phyloP scores from a whole-genome alignment of 306 rosid species.

The Castanospermum australe region DNA sequence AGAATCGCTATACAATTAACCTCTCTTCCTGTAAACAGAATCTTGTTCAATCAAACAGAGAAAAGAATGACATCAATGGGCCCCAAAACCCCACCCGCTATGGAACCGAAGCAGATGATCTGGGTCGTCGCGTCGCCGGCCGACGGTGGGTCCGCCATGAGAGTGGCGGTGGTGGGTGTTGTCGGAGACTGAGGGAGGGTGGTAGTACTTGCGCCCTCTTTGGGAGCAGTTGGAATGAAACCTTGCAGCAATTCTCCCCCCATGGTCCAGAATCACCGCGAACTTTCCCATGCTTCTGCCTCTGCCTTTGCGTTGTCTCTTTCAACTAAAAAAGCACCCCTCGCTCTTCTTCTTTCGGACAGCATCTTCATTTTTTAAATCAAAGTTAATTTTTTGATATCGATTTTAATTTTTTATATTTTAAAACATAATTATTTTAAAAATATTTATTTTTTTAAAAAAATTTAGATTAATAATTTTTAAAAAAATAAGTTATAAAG shows the following conservation, averaged over 20 bases:
- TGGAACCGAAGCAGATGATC: not conserved
- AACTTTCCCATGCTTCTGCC: slow-evolving; percentile 39
- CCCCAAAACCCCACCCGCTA: slow-evolving; percentile 13
- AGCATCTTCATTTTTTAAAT: too few species aligned
- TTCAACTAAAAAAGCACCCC: too few species aligned
- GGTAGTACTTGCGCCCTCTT: slow-evolving; percentile 59
- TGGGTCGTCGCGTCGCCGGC: not conserved
- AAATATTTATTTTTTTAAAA: too few species aligned
- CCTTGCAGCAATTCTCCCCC: slow-evolving; percentile 48
- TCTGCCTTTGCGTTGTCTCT: too few species aligned
- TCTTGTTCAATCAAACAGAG: slow-evolving; percentile 35
- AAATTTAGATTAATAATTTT: too few species aligned
- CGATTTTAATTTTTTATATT: too few species aligned
- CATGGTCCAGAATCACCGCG: slow-evolving; percentile 46
- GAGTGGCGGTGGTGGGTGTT: slow-evolving; percentile 12
- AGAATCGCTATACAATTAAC: too few species aligned
- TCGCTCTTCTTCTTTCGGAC: too few species aligned
- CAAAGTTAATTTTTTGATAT: too few species aligned
- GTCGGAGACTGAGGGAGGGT: slow-evolving; percentile 33
- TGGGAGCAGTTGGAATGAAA: slow-evolving; percentile 56
- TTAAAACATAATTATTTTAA: too few species aligned
- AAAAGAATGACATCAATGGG: slow-evolving; percentile 42
- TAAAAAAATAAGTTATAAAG: too few species aligned
- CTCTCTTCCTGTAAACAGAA: not conserved
- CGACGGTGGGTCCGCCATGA: not conserved